Conservation (phyloP, 345 rosid genomes). For the Angophora floribunda region DNA sequence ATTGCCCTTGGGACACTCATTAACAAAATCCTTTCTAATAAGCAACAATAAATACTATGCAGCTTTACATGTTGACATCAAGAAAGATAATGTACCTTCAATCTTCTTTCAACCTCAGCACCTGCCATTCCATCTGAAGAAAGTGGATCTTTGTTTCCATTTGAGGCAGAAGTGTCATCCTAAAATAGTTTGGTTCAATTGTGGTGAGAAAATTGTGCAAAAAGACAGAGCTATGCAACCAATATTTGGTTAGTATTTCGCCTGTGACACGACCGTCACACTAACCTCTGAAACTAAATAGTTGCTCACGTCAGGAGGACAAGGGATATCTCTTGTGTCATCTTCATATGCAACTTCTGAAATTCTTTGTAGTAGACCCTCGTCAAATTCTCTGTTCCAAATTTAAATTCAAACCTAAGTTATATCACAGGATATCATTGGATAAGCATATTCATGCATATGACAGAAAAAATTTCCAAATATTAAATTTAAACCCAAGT, state of each 20-base stretch:
- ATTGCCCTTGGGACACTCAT: not conserved
- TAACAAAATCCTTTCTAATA: not conserved
- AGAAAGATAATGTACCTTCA: slow-evolving; percentile 45
- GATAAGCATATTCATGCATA: not conserved
- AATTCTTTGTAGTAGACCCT: slow-evolving; percentile 71
- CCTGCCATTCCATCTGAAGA: slow-evolving; percentile 81
- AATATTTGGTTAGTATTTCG: not conserved
- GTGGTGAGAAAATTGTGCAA: not conserved
- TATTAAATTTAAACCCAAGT: not conserved
- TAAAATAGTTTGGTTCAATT: slow-evolving; percentile 8
- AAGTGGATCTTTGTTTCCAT: slow-evolving; percentile 66
- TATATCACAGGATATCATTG: not conserved
- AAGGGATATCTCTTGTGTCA: slow-evolving; percentile 59
- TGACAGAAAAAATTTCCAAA: not conserved
- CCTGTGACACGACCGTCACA: not conserved
- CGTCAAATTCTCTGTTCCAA: slow-evolving; percentile 84
- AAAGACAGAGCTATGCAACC: not conserved
- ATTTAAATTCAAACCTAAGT: not conserved
- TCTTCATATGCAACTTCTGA: slow-evolving; percentile 77
- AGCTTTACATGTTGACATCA: not conserved
- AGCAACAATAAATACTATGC: not conserved
- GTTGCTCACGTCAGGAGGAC: slow-evolving; percentile 94
- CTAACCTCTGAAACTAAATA: slow-evolving; percentile 90
- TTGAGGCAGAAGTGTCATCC: slow-evolving; percentile 66
- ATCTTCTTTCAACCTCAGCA: slow-evolving; percentile 75